Evolutionary conservation across 257 asterid genomes (phyloP).

Genomic region (Knoxia roxburghii): DNA sequence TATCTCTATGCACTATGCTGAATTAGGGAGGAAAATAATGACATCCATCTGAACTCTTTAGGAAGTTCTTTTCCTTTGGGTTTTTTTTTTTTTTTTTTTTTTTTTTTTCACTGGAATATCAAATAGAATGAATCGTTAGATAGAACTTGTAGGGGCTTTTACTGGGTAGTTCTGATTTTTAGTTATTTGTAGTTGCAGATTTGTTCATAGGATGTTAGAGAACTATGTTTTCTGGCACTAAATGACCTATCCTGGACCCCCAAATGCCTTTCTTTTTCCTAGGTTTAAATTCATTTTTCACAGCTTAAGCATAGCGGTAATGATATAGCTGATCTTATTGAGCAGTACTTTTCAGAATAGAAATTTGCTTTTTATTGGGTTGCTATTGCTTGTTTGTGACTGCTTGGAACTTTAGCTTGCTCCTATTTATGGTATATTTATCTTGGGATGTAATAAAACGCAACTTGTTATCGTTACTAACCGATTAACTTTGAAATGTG

Average conservation of each 20-base stretch:
- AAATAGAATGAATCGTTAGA: neutral
- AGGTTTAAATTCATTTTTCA: neutral
- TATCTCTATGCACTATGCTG: neutral
- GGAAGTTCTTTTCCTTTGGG: too few species aligned
- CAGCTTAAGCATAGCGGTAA: neutral
- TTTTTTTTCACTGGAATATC: neutral
- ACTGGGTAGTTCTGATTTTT: neutral
- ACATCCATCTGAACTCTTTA: neutral
- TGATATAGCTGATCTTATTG: neutral
- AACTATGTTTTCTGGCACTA: neutral
- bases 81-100: neutral
- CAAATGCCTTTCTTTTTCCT: neutral
- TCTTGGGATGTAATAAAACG: neutral
- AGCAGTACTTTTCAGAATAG: neutral
- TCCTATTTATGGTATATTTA: neutral
- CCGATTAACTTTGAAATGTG: constrained; percentile 5
- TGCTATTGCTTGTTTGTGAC: neutral
- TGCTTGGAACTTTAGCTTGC: neutral
- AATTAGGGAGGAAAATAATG: neutral
- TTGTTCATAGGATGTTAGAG: neutral
- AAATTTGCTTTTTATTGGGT: neutral
- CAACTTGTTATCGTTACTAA: neutral
- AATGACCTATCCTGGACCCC: neutral
- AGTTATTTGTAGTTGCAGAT: neutral
- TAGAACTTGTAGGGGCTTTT: neutral